Base-by-base conservation (phyloP, 73 alveolate species). In the Chromera velia region DNA sequence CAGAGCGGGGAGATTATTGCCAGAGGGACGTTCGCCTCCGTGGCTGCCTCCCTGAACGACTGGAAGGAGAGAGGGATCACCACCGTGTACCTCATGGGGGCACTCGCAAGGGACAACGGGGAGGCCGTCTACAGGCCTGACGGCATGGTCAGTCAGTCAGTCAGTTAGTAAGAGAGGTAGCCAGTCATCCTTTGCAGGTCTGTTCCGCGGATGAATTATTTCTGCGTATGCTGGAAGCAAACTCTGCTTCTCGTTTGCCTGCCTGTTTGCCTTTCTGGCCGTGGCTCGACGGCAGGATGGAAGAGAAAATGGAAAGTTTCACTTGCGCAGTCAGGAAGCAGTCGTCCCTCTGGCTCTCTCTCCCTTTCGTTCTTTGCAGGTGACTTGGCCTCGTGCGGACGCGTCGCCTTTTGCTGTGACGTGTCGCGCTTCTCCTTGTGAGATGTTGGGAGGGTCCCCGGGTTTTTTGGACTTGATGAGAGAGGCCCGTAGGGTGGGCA, bases 91-190 rank as follows among this genome's bases (percentile, higher is more conserved):
- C 84, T 96, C 32, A 91, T 93, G 96, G 98, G 98, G 17, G 96
- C 94, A 24, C 88, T 94, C 76, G 98, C 94, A 87, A 83, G 99
- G 84, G 98, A 95, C 79, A 93, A 91, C 89, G 91, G 92, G 69
- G 88, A 40, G 55, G 90, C 63, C 72, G 29, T 27, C 27, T 48
- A 22, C 70, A 87, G 64, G n/a, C n/a, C n/a, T n/a, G n/a, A n/a
- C n/a, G n/a, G n/a, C n/a, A n/a, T n/a, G n/a, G n/a, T n/a, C n/a
- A n/a, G n/a, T n/a, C n/a, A n/a, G n/a, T n/a, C n/a, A n/a, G n/a
- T n/a, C n/a, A n/a, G n/a, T n/a, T n/a, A n/a, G n/a, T n/a, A n/a
- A n/a, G n/a, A n/a, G n/a, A n/a, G n/a, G n/a, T n/a, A n/a, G n/a
- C n/a, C n/a, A n/a, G n/a, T n/a, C n/a, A n/a, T n/a, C n/a, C n/a